Evolutionary conservation across 306 rosid species (phyloP), one percentile per base, ranked within the genome.

Genomic region (Lathyrus aphaca): DNA sequence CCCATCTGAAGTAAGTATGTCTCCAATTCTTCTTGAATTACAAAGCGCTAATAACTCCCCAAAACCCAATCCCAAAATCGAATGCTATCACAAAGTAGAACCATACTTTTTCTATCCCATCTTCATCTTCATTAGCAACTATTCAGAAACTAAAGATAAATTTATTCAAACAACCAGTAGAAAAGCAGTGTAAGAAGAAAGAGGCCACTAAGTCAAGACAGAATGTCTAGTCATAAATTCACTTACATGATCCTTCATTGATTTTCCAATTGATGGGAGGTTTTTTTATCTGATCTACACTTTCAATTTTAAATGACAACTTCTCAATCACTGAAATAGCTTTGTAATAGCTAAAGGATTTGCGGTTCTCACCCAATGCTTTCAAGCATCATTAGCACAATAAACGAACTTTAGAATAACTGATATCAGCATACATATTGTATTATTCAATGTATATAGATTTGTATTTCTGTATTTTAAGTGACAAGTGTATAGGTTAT

Each of bases 321-420:
- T 88, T 90, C 87, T 93, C 98, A 79, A 93, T 85, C 56, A 93
- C 87, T 8, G 91, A 43, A 53, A 88, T 82, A 19, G 98, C 98
- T 80, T 90, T 93, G 96, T 83, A 42, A 79, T 90, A 93, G 93
- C 98, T 93, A 80, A 90, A 93, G 18, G 98, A 93, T 77, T 97
- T 85, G 67, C 95, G 77, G 61, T 94, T 92, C 32, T 94, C 96
- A 18, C 98, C 97, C 88, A 94, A 65, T 3, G 98, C 98, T 94
- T 82, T 60, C 72, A 80, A 61, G 56, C 44, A 77, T 15, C 42
- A 77, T 43, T 50, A 73, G 17, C 78, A 73, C 68, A 73, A 82
- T 57, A 77, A 60, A 32, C 54, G 75, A 61, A 39, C 82, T 57
- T 71, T 38, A 55, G 61, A 64, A 67, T 37, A n/a, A n/a, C n/a